Percentiles rank a stretch among this genome's conserved stretches.
Conservation (phyloP, 2,329 filamentous ascomycete species). For the Neofusicoccum umdonicola region DNA sequence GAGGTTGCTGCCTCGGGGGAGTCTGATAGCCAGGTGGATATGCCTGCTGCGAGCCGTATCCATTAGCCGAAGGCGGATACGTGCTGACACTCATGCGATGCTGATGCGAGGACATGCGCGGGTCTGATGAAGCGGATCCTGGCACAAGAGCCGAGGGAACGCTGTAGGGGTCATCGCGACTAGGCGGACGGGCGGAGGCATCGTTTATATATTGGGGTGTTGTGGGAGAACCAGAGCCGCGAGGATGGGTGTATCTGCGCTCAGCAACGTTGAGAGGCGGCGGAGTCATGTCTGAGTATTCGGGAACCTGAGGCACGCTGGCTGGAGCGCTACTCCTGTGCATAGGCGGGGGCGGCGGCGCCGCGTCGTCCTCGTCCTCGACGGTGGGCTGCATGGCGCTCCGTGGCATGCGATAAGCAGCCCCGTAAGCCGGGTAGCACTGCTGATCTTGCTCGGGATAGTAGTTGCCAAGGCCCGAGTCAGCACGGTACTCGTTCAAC, state of each 20-base stretch:
- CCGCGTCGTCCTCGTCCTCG: constrained; percentile 62
- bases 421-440: constrained; percentile 10
- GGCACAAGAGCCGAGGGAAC: constrained; percentile 33
- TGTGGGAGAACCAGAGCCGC: constrained; percentile 16
- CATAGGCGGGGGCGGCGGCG: constrained; percentile 37
- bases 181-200: background rate
- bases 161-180: constrained; percentile 16
- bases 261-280: constrained; percentile 34
- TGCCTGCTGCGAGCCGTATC: constrained; percentile 22
- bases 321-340: constrained; percentile 34
- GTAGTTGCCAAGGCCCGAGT: background rate
- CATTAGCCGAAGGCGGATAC: constrained; percentile 24
- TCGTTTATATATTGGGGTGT: background rate
- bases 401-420: constrained; percentile 42
- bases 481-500: background rate
- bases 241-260: constrained; percentile 33
- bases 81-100: constrained; percentile 19
- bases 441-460: constrained; percentile 11
- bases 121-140: constrained; percentile 21
- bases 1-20: constrained; percentile 26
- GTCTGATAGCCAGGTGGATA: constrained; percentile 20
- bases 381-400: constrained; percentile 60
- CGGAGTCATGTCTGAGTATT: constrained; percentile 28
- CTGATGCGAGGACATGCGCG: constrained; percentile 22
- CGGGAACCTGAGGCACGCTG: constrained; percentile 21